A percentile compares a stretch with the other conserved stretches of the same genome.
Evolutionary conservation across 2,329 filamentous ascomycete genomes (phyloP).

Genomic region (Ploettnerulaceae sp.): DNA sequence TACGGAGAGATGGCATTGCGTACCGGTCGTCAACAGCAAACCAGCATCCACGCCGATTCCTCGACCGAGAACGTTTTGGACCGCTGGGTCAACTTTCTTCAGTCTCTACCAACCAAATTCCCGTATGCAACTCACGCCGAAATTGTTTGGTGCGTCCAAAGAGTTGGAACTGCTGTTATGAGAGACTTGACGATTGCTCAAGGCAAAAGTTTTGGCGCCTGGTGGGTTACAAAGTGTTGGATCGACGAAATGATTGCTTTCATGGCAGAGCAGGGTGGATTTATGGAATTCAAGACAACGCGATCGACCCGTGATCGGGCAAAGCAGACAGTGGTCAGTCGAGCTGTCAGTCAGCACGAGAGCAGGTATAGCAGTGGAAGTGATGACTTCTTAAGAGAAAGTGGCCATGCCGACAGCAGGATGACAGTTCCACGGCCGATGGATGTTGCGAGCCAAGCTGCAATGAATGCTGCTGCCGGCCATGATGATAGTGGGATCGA

Average conservation of each 20-base stretch:
- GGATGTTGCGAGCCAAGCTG: constrained; percentile 41
- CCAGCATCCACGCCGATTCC: constrained; percentile 36
- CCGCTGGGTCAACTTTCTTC: constrained; percentile 70
- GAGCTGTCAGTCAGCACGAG: constrained; percentile 26
- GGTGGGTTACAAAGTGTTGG: constrained; percentile 95
- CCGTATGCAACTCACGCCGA: constrained; percentile 68
- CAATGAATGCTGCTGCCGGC: constrained; percentile 40
- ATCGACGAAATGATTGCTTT: constrained; percentile 92
- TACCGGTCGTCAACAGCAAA: constrained; percentile 40
- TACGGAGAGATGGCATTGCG: constrained; percentile 53
- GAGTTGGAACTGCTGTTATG: constrained; percentile 71
- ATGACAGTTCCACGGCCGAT: constrained; percentile 29
- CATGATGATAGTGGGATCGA: constrained; percentile 74
- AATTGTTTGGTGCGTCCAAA: constrained; percentile 71
- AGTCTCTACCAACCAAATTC: constrained; percentile 64
- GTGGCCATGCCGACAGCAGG: constrained; percentile 19
- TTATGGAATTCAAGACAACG: constrained; percentile 57
- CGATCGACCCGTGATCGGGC: constrained; percentile 33
- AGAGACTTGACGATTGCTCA: constrained; percentile 75
- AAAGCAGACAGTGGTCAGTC: constrained; percentile 18
- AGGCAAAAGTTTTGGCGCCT: constrained; percentile 78
- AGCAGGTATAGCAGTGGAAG: constrained; percentile 32
- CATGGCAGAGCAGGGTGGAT: constrained; percentile 84
- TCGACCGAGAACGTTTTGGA: constrained; percentile 66
- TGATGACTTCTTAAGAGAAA: constrained; percentile 31